phyloP scores from a whole-genome alignment of 1,139 yeast genomes.

The Suhomyces chickasaworum region DNA sequence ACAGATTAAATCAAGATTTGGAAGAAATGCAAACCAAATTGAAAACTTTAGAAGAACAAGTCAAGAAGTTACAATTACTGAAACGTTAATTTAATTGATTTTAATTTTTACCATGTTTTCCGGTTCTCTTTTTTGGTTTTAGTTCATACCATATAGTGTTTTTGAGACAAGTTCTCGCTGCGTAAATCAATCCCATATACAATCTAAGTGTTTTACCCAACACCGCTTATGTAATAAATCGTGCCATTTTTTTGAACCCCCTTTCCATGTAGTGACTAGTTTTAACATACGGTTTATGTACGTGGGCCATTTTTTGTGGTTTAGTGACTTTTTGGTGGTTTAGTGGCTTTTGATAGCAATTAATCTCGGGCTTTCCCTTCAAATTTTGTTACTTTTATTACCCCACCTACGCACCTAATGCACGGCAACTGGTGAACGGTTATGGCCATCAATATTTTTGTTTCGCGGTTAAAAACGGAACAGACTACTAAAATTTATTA shows the following conservation, averaged over 20 bases:
- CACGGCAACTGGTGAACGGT: background rate
- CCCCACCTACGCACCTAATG: slow-evolving; percentile 3
- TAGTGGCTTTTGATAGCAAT: too few species aligned
- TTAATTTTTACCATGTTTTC: background rate
- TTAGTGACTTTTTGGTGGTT: background rate
- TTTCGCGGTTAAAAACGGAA: slow-evolving; percentile 10
- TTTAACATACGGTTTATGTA: background rate
- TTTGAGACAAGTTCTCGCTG: slow-evolving; percentile 2
- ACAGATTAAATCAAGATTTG: slow-evolving; percentile 88
- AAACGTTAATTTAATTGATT: slow-evolving; percentile 36
- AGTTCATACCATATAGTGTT: slow-evolving; percentile 5
- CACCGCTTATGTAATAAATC: background rate
- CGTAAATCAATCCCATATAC: background rate
- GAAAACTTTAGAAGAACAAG: slow-evolving; percentile 72
- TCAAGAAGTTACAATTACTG: slow-evolving; percentile 62
- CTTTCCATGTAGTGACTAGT: background rate
- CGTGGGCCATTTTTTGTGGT: background rate
- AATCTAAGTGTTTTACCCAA: background rate
- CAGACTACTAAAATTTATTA: background rate
- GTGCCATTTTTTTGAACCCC: background rate
- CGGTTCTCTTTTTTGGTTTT: slow-evolving; percentile 1
- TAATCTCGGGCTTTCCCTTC: background rate
- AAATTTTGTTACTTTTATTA: background rate
- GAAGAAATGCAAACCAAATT: slow-evolving; percentile 82
- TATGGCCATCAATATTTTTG: background rate